Percentiles rank a stretch among this genome's conserved stretches.
These are phyloP conservation scores for Geotrichum restrictum DNA, from an alignment of 1,139 yeast species.

Conservation along the genomic window DNA sequence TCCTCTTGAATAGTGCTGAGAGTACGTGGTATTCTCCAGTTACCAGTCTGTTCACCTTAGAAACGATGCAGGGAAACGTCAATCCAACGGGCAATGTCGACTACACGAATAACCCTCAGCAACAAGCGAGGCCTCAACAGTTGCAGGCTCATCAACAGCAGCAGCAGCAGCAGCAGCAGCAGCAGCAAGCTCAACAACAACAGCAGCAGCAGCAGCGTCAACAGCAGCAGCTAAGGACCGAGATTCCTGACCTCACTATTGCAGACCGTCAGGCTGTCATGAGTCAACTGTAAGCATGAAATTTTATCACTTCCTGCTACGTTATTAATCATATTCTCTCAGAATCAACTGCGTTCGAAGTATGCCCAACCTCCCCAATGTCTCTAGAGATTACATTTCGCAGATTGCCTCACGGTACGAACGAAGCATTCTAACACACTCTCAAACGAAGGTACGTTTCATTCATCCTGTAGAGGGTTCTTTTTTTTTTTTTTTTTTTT, in stretches of 20 bases:
- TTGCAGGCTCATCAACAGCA: neutral
- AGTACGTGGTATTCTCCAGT: neutral
- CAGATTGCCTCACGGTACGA: constrained; percentile 6
- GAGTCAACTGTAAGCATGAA: constrained; percentile 7
- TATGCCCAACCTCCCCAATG: constrained; percentile 4
- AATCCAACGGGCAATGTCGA: neutral
- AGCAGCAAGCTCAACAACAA: neutral
- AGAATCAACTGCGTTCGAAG: neutral
- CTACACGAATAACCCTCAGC: neutral
- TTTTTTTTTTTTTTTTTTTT: neutral
- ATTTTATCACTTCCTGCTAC: neutral
- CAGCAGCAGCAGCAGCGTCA: constrained; percentile 6
- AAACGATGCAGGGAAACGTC: neutral
- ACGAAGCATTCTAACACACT: neutral
- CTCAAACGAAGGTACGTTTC: constrained; percentile 3
- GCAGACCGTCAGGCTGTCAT: constrained; percentile 8
- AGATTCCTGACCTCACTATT: constrained; percentile 1
- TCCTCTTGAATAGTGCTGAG: neutral
- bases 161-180: constrained; percentile 6
- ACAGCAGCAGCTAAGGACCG: neutral
- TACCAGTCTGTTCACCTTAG: neutral
- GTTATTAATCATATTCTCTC: neutral
- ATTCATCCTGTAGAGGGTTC: too few species aligned
- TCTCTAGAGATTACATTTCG: neutral
- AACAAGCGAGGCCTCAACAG: neutral